Evolutionary conservation across 2,329 filamentous ascomycete genomes (phyloP).

Genomic region (Aspergillus fumigatiaffinis): DNA sequence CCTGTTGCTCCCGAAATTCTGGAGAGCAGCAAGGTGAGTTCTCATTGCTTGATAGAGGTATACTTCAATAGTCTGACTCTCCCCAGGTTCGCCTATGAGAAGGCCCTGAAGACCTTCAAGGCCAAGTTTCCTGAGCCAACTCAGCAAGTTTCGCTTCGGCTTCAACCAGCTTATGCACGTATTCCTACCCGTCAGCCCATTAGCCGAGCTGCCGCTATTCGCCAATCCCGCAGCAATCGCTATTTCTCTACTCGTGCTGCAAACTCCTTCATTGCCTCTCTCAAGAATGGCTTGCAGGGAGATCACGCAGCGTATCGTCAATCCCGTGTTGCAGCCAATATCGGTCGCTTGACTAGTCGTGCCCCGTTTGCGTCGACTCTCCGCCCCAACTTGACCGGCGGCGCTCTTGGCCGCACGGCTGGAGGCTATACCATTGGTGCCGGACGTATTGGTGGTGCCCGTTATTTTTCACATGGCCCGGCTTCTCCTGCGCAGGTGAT

Average conservation of each 20-base stretch:
- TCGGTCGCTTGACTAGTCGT: conserved; percentile 64
- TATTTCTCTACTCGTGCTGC: conserved; percentile 57
- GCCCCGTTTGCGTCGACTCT: conserved; percentile 85
- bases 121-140: conserved; percentile 40
- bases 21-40: conserved; percentile 45
- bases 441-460: conserved; percentile 64
- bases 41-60: conserved; percentile 5
- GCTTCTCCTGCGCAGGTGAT: conserved; percentile 84
- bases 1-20: conserved; percentile 48
- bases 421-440: conserved; percentile 80
- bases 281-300: conserved; percentile 40
- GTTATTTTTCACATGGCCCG: conserved; percentile 88
- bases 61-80: conserved; percentile 19
- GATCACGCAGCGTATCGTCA: conserved; percentile 53
- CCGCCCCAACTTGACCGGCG: conserved; percentile 87
- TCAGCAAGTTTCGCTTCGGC: conserved; percentile 42
- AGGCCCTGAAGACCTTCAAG: conserved; percentile 42
- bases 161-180: conserved; percentile 59
- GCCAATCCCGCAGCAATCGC: conserved; percentile 57
- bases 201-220: conserved; percentile 59
- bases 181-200: conserved; percentile 55
- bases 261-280: conserved; percentile 49
- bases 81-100: conserved; percentile 46
- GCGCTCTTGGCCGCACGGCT: conserved; percentile 75
- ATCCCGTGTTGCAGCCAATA: conserved; percentile 53